phyloP scores from a whole-genome alignment of 1,284 basidiomycete species.

The Ustilago vetiveriae region DNA sequence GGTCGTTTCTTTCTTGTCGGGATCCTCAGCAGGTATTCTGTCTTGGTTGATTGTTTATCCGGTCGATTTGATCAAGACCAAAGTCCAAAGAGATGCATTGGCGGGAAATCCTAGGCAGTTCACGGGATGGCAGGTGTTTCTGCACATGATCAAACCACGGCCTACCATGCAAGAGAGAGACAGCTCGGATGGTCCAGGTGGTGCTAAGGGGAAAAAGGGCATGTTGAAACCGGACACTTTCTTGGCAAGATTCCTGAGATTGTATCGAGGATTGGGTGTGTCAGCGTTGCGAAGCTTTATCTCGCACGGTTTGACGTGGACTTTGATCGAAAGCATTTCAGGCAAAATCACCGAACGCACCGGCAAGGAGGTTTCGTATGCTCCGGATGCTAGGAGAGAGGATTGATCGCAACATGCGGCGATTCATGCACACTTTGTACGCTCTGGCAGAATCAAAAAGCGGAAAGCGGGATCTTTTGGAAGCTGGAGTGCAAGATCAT shows the following conservation, averaged over 20 bases:
- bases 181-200: too few species aligned
- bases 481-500: too few species aligned
- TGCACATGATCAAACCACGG: conserved; percentile 79
- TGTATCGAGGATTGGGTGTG: conserved; percentile 65
- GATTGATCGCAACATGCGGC: background rate
- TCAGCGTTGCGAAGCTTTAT: conserved; percentile 64
- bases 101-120: conserved; percentile 78
- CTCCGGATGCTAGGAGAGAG: conserved; percentile 12
- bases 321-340: conserved; percentile 61
- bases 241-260: conserved; percentile 50
- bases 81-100: conserved; percentile 86
- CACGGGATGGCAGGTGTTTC: conserved; percentile 76
- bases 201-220: too few species aligned
- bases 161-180: conserved; percentile 71
- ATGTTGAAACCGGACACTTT: conserved; percentile 72
- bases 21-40: conserved; percentile 61
- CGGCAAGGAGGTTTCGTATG: conserved; percentile 25
- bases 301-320: conserved; percentile 66
- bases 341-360: conserved; percentile 51
- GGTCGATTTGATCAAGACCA: conserved; percentile 82
- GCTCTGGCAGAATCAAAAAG: too few species aligned
- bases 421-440: background rate
- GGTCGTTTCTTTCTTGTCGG: conserved; percentile 62
- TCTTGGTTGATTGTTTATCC: conserved; percentile 66
- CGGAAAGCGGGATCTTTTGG: too few species aligned